Evolutionary conservation across 371 early-diverging fungal genomes (phyloP), one percentile per base, ranked within the genome.

Genomic region (Rhizopus stolonifer): DNA sequence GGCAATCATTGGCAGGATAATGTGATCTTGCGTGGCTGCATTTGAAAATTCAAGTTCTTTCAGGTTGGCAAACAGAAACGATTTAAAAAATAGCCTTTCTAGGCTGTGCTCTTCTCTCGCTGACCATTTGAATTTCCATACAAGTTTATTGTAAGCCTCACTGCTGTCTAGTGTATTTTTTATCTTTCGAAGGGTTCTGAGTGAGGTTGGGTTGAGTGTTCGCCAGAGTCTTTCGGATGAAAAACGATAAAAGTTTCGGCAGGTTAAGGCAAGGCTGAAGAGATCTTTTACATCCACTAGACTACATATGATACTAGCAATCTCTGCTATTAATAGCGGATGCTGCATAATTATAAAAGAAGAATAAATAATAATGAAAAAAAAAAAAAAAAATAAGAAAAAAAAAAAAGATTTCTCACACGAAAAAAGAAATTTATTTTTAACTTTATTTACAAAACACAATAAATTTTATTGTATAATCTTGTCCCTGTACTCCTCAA

Each of bases 321-420:
- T 66, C 49, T 75, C 75, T 23, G 58, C 61, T 48, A 75, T 69
- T 25, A 69, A 52, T 29, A 74, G 56, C n/a, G 75, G 75, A 11
- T 61, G 56, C 32, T 42, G 34, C 61, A 61, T 56, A 39, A 32
- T n/a, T 36, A 13, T 6, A 39, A 40, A 29, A 29, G 31, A 4
- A 29, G 10, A 29, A 43, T 19, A 43, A 43, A 26, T 10, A 36
- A 34, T 21, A 32, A 34, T 24, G 3, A 21, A 23, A 39, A 45
- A 46, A 29, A 22, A 5, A 32, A 3, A 15, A 8, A 47, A 13
- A 40, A 23, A 32, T 31, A 55, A 40, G 17, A 19, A 38, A 24
- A 38, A 8, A 23, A 22, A 17, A 15, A 36, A 8, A 3, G 11
- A 49, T 1, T 45, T 29, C 46, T 25, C 42, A 42, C 42, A 42